phyloP scores from a whole-genome alignment of 352 stramenopile genomes.

The Phytophthora lateralis region DNA sequence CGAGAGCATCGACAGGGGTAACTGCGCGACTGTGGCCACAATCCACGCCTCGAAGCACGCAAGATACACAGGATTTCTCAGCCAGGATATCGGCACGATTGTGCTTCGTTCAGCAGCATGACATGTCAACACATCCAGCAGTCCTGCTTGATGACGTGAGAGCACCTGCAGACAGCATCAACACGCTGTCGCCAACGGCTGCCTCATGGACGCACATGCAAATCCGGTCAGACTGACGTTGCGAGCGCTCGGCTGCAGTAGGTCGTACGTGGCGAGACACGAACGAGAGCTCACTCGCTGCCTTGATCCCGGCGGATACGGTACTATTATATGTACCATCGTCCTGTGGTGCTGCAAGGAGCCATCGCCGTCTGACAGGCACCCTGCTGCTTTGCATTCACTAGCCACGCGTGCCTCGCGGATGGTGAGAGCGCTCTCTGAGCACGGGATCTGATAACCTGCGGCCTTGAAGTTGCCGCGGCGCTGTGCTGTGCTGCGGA shows the following conservation, averaged over 20 bases:
- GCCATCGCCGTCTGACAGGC: not conserved
- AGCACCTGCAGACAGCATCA: conserved; percentile 10
- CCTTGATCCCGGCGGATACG: conserved; percentile 3
- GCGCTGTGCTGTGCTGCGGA: no score
- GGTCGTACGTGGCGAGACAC: not conserved
- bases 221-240: conserved; percentile 15
- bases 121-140: not conserved
- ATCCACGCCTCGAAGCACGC: conserved; percentile 5
- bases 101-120: conserved; percentile 1
- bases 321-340: no score
- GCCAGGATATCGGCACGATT: not conserved
- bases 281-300: not conserved
- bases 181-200: not conserved
- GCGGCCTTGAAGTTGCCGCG: conserved; percentile 15
- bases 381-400: conserved; percentile 8
- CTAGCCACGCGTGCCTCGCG: conserved; percentile 5
- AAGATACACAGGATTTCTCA: conserved; percentile 18
- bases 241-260: not conserved
- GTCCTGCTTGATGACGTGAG: not conserved
- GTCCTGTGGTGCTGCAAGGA: not conserved
- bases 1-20: no score
- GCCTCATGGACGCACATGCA: conserved; percentile 8
- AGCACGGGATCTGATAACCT: conserved; percentile 29
- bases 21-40: not conserved
- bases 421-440: conserved; percentile 19